phyloP scores from a whole-genome alignment of 129 eudicot genomes.

The Tagetes patula region DNA sequence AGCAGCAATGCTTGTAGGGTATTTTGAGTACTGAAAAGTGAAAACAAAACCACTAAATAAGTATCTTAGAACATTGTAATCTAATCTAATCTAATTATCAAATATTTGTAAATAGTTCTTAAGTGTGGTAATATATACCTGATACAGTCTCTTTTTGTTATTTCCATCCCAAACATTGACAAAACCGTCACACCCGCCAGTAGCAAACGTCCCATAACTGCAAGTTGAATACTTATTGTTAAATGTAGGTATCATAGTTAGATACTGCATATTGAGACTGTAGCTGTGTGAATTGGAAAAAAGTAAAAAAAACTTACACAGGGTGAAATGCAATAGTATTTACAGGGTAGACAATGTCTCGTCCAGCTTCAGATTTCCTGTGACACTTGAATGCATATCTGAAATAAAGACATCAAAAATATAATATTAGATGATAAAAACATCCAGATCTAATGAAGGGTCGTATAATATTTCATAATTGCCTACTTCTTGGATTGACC shows the following conservation, averaged over 20 bases:
- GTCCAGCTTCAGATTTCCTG: slow-evolving; percentile 92
- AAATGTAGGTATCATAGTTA: neutral
- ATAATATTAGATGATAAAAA: neutral
- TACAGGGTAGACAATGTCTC: slow-evolving; percentile 93
- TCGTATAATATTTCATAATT: neutral
- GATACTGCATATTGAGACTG: neutral
- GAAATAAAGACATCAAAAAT: slow-evolving; percentile 11
- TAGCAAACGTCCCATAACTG: slow-evolving; percentile 95
- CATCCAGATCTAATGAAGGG: neutral
- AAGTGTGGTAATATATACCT: slow-evolving; percentile 39
- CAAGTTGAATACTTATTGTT: slow-evolving; percentile 17
- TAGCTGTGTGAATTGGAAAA: neutral
- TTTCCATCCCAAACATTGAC: slow-evolving; percentile 97
- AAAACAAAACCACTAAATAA: slow-evolving; percentile 5
- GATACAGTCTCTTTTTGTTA: slow-evolving; percentile 92
- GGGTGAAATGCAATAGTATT: slow-evolving; percentile 96
- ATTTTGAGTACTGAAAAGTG: slow-evolving; percentile 75
- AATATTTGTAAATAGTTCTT: neutral
- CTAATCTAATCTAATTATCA: neutral
- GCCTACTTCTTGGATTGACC: slow-evolving; percentile 90
- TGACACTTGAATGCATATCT: slow-evolving; percentile 98
- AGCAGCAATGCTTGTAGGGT: slow-evolving; percentile 86
- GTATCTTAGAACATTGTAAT: neutral
- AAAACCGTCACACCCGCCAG: slow-evolving; percentile 94
- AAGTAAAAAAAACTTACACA: slow-evolving; percentile 54